phyloP scores from a whole-genome alignment of 2,329 filamentous ascomycete species.

The Cucurbitaria berberidis region DNA sequence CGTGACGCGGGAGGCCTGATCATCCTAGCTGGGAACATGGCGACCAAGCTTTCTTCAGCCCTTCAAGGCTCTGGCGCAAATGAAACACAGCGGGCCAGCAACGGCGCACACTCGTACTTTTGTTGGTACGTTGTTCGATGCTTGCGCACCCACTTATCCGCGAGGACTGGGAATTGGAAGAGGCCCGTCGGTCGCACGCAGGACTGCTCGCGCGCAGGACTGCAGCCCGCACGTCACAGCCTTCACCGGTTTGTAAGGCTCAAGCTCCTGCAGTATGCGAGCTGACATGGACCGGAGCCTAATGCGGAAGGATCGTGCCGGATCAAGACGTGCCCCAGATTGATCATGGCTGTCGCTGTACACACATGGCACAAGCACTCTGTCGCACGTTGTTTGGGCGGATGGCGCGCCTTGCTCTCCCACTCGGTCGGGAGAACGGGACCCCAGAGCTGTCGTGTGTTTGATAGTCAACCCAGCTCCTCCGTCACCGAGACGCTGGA shows the following conservation, averaged over 20 bases:
- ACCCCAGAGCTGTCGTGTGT: constrained; percentile 22
- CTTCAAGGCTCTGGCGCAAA: constrained; percentile 19
- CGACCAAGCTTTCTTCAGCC: constrained; percentile 38
- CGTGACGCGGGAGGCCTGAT: constrained; percentile 37
- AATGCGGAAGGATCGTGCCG: constrained; percentile 19
- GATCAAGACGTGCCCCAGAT: constrained; percentile 28
- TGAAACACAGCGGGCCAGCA: constrained; percentile 10
- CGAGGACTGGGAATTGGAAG: constrained; percentile 11
- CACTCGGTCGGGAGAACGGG: constrained; percentile 23
- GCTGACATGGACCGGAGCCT: neutral
- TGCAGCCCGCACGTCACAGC: constrained; percentile 20
- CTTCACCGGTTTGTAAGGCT: constrained; percentile 21
- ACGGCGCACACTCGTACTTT: constrained; percentile 11
- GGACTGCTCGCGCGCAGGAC: constrained; percentile 12
- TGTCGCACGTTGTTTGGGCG: constrained; percentile 26
- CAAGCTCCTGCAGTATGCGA: constrained; percentile 16
- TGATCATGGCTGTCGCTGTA: constrained; percentile 17
- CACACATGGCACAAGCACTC: constrained; percentile 16
- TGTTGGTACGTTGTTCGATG: constrained; percentile 4
- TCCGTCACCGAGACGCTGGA: constrained; percentile 19
- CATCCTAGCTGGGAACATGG: constrained; percentile 34
- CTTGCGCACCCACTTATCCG: constrained; percentile 3
- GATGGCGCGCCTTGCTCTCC: constrained; percentile 21
- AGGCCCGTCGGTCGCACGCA: constrained; percentile 18
- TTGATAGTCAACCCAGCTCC: constrained; percentile 16